Evolutionary conservation across 176 grass and related monocot species (phyloP).

Genomic region (Aegilops tauschii): DNA sequence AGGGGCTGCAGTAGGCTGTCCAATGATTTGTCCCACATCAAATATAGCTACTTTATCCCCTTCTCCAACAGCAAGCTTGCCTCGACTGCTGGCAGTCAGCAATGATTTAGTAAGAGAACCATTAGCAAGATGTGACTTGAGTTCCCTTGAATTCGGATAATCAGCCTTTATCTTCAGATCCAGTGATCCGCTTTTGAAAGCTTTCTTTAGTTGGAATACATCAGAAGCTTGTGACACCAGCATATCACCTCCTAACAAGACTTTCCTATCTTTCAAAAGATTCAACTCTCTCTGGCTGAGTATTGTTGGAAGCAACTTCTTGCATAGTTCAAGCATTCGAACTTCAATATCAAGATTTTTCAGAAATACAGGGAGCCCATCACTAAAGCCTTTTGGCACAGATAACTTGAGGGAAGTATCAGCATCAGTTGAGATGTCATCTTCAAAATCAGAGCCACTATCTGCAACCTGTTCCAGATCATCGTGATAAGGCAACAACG

Average conservation of each 20-base stretch:
- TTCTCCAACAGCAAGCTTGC: conserved; percentile 99
- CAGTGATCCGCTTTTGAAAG: conserved; percentile 92
- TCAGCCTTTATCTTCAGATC: conserved; percentile 95
- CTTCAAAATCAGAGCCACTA: conserved; percentile 96
- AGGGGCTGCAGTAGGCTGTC: conserved; percentile 67
- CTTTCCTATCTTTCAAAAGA: conserved; percentile 81
- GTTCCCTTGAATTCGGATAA: conserved; percentile 93
- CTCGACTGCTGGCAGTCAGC: conserved; percentile 68
- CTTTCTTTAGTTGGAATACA: conserved; percentile 91
- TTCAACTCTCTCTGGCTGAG: conserved; percentile 66
- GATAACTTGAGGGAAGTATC: conserved; percentile 71
- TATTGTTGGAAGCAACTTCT: conserved; percentile 80
- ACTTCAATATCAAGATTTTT: conserved; percentile 70
- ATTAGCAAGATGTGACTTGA: conserved; percentile 81
- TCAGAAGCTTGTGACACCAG: conserved; percentile 54
- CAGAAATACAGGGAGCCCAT: conserved; percentile 62
- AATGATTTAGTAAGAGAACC: conserved; percentile 87
- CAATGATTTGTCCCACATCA: conserved; percentile 96
- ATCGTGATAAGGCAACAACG: conserved; percentile 66
- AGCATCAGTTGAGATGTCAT: conserved; percentile 66
- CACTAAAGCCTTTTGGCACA: conserved; percentile 68
- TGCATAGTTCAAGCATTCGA: conserved; percentile 76
- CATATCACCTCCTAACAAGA: conserved; percentile 74
- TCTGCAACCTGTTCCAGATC: conserved; percentile 74
- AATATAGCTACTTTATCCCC: conserved; percentile 96